These are phyloP conservation scores for Pseudogymnoascus sp. DNA, from an alignment of 2,329 filamentous ascomycete species.

Conservation along the genomic window DNA sequence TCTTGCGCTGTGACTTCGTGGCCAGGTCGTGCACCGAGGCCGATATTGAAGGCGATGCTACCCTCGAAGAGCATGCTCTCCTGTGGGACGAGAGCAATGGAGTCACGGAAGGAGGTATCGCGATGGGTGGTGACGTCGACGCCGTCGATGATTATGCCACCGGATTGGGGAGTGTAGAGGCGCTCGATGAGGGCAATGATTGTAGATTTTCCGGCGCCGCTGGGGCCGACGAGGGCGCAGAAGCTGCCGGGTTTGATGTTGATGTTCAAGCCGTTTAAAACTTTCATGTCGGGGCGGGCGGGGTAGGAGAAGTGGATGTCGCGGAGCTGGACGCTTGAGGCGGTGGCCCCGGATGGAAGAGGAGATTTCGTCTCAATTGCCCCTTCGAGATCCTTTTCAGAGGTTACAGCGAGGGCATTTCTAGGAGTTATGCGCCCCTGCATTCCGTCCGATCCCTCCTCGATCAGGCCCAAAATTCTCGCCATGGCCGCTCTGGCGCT, in stretches of 20 bases:
- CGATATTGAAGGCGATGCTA: slow-evolving; percentile 46
- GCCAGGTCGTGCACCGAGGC: slow-evolving; percentile 45
- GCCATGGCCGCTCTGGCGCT: slow-evolving; percentile 53
- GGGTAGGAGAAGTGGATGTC: slow-evolving; percentile 59
- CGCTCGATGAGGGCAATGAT: slow-evolving; percentile 48
- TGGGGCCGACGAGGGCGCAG: slow-evolving; percentile 55
- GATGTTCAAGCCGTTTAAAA: slow-evolving; percentile 48
- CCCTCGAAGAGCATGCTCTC: slow-evolving; percentile 51
- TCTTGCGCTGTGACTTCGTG: slow-evolving; percentile 45
- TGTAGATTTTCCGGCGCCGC: slow-evolving; percentile 59
- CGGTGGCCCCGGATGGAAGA: slow-evolving; percentile 20
- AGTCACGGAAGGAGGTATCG: slow-evolving; percentile 39
- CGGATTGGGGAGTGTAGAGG: slow-evolving; percentile 35
- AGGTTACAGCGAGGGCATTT: not conserved
- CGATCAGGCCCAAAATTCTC: slow-evolving; percentile 45
- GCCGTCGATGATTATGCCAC: slow-evolving; percentile 18
- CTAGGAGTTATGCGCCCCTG: slow-evolving; percentile 14
- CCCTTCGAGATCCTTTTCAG: slow-evolving; percentile 32
- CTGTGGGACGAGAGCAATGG: slow-evolving; percentile 49
- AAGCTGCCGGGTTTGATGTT: slow-evolving; percentile 51
- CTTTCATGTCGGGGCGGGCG: slow-evolving; percentile 47
- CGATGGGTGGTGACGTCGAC: slow-evolving; percentile 36
- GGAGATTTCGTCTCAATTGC: slow-evolving; percentile 21
- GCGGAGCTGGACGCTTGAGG: slow-evolving; percentile 43
- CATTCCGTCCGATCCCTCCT: slow-evolving; percentile 31